phyloP scores from a whole-genome alignment of 495 filamentous ascomycete species.

The Penicillium mononematosum region DNA sequence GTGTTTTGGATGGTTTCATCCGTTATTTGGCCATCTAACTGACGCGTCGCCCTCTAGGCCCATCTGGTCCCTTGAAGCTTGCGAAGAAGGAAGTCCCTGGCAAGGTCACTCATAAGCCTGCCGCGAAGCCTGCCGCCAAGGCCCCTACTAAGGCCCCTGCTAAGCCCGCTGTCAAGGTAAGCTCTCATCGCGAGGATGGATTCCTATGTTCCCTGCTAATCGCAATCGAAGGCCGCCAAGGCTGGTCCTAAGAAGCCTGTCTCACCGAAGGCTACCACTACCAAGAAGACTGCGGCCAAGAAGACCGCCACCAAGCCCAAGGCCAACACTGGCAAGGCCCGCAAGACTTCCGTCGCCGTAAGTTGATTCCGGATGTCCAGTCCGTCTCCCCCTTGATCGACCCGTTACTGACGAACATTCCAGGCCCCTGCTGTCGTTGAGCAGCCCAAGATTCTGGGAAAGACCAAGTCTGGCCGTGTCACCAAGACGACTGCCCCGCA shows the following conservation, averaged over 20 bases:
- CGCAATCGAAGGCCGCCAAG: constrained; percentile 47
- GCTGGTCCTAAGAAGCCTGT: constrained; percentile 30
- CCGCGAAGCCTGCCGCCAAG: constrained; percentile 38
- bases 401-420: constrained; percentile 12
- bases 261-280: constrained; percentile 34
- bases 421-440: constrained; percentile 68
- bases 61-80: constrained; percentile 95
- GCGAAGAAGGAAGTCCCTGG: constrained; percentile 66
- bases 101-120: constrained; percentile 51
- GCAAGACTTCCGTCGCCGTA: constrained; percentile 50
- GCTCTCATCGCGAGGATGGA: constrained; percentile 6
- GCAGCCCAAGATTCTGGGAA: constrained; percentile 69
- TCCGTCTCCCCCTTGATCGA: background rate
- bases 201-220: background rate
- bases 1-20: constrained; percentile 13
- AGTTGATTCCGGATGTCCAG: constrained; percentile 15
- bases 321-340: constrained; percentile 56
- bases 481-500: constrained; percentile 62
- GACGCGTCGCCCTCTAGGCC: constrained; percentile 56
- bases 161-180: constrained; percentile 50
- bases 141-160: constrained; percentile 48
- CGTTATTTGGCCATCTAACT: constrained; percentile 24
- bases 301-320: constrained; percentile 40
- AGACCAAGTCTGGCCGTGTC: constrained; percentile 90
- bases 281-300: constrained; percentile 48